Conservation (phyloP, 805 yeast genomes). For the Isabelozyma pseudorhagii region DNA sequence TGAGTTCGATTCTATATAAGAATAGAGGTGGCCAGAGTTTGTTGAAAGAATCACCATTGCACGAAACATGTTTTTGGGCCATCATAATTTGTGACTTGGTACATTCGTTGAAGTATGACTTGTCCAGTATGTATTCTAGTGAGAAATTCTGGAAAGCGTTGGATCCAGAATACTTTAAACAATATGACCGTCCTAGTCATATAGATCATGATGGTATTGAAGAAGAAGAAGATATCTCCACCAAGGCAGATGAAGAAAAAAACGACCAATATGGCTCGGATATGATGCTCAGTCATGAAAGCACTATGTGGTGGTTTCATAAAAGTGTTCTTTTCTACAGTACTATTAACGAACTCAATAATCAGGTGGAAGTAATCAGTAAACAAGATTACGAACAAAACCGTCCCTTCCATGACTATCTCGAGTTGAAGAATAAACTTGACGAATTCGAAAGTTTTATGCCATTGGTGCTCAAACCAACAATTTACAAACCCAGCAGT, state of each 20-base stretch:
- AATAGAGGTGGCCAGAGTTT: conserved; percentile 12
- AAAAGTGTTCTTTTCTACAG: conserved; percentile 25
- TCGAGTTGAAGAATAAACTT: conserved; percentile 18
- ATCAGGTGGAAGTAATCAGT: conserved; percentile 21
- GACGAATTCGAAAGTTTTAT: conserved; percentile 26
- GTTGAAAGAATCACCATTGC: conserved; percentile 26
- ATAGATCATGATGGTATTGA: conserved; percentile 1
- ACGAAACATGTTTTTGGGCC: conserved; percentile 35
- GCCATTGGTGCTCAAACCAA: conserved; percentile 30
- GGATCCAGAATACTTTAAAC: conserved; percentile 27
- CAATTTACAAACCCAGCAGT: conserved; percentile 24
- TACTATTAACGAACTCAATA: conserved; percentile 26
- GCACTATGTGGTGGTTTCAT: conserved; percentile 36
- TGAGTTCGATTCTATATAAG: conserved; percentile 24
- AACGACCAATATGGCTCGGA: background rate
- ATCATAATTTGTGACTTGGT: conserved; percentile 33
- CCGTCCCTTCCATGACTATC: conserved; percentile 23
- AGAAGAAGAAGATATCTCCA: conserved; percentile 1
- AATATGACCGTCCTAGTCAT: conserved; percentile 6
- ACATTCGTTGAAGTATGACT: conserved; percentile 27
- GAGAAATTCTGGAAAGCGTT: conserved; percentile 29
- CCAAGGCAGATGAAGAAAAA: background rate
- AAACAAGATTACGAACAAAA: conserved; percentile 21
- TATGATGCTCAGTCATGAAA: conserved; percentile 9
- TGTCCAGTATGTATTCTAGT: conserved; percentile 30